Base-by-base conservation (phyloP, 306 rosid genomes). In the Cucurbita maxima region DNA sequence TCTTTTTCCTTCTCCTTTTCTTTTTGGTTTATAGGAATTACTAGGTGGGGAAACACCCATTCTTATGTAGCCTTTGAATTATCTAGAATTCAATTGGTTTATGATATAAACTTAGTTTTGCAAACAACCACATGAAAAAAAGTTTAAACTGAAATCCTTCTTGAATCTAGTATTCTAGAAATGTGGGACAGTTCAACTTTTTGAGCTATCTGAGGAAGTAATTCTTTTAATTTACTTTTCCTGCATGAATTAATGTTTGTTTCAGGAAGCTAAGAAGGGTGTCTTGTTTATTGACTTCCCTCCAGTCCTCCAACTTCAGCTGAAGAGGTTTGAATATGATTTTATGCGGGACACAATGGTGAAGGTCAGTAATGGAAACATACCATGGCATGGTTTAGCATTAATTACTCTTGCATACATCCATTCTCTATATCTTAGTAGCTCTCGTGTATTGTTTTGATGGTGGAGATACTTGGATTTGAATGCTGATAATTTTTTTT, bases 281-380 rank as follows among this genome's bases (percentile, higher is more conserved):
- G 96, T 88, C 40, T 76, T 93, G 80, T 93, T 93, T 83, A 88
- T 87, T 80, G 98, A 93, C 89, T 90, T 93, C 81, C 98, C 98
- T 54, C 98, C 97, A 30, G 96, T 93, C 72, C 98, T 93, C 77
- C 97, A 93, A 68, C 98, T 93, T 81, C 98, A 93, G 85, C 75
- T 93, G 75, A 93, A 90, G 83, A 85, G 98, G 25, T 93, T 93
- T 81, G 96, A 93, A 71, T 93, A 90, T 70, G 98, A 90, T 84
- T 88, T 86, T 73, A 84, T 85, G 85, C 86, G 92, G 67, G 96
- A 88, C 82, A 86, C 96, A 13, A 93, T 90, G 98, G 93, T 93
- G 25, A 93, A 90, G 98, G 98, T 93, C 66, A 70, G 97, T 83
- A 62, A 70, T 63, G 52, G 69, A 75, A 76, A 67, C 69, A 38